phyloP scores from a whole-genome alignment of 345 rosid genomes.

The Passiflora organensis region DNA sequence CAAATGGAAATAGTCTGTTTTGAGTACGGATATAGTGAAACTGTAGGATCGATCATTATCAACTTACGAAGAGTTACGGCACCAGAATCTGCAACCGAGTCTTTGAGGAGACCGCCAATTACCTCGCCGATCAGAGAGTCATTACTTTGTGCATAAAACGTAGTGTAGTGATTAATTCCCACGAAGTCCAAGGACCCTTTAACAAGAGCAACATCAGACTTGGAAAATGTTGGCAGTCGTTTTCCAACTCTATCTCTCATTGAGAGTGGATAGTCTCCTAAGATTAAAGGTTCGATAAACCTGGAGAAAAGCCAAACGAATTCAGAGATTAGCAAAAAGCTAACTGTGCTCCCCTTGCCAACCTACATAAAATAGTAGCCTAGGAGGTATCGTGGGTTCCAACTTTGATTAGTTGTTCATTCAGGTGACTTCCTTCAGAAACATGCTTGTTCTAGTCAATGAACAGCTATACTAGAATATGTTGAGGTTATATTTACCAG shows the following conservation, averaged over 20 bases:
- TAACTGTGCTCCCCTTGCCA: too few species aligned
- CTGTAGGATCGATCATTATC: neutral
- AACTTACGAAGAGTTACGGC: conserved; percentile 70
- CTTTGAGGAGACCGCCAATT: conserved; percentile 45
- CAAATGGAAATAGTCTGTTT: neutral
- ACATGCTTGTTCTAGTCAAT: too few species aligned
- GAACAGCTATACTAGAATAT: too few species aligned
- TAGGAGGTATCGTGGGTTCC: too few species aligned
- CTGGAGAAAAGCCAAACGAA: conserved; percentile 26
- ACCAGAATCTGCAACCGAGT: conserved; percentile 76
- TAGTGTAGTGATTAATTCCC: conserved; percentile 94
- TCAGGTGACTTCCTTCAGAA: too few species aligned
- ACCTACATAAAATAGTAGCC: too few species aligned
- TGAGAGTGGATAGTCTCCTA: conserved; percentile 85
- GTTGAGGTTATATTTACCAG: conserved; percentile 43
- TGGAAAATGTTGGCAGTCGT: conserved; percentile 66
- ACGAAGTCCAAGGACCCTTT: conserved; percentile 89
- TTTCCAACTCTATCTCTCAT: conserved; percentile 71
- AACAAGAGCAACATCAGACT: conserved; percentile 45
- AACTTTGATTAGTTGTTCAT: too few species aligned
- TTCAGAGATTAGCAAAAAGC: neutral
- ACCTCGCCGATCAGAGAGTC: conserved; percentile 9
- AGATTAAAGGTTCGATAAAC: conserved; percentile 82
- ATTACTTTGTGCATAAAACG: conserved; percentile 55
- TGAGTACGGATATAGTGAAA: neutral